phyloP scores from a whole-genome alignment of 805 yeast species.

The Teunomyces panamensis region DNA sequence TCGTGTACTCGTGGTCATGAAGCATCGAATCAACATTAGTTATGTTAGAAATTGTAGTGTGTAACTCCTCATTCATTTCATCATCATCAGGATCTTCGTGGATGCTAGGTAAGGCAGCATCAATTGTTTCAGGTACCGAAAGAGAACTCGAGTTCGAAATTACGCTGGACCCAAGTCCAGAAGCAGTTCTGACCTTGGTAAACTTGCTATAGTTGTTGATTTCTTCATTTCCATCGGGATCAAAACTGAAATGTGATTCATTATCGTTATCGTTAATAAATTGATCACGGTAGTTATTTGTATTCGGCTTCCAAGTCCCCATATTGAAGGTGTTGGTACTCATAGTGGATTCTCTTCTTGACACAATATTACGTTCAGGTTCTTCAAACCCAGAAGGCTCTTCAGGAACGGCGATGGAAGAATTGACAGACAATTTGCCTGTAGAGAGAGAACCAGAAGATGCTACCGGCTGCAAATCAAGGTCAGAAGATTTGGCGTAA shows the following conservation, averaged over 20 bases:
- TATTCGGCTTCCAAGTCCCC: slow-evolving; percentile 62
- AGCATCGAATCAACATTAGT: slow-evolving; percentile 23
- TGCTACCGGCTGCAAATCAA: slow-evolving; percentile 9
- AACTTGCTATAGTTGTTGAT: slow-evolving; percentile 27
- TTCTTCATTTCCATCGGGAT: slow-evolving; percentile 16
- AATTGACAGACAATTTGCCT: slow-evolving; percentile 16
- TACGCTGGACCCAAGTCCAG: slow-evolving; percentile 14
- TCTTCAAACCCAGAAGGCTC: neutral
- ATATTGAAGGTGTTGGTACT: slow-evolving; percentile 36
- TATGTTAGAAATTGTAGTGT: neutral
- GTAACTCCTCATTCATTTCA: slow-evolving; percentile 8
- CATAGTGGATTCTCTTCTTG: slow-evolving; percentile 34
- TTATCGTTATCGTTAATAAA: slow-evolving; percentile 45
- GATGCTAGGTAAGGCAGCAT: slow-evolving; percentile 36
- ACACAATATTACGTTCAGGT: neutral
- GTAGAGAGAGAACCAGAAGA: slow-evolving; percentile 17
- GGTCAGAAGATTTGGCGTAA: slow-evolving; percentile 1
- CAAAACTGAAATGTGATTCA: slow-evolving; percentile 30
- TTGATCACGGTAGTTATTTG: slow-evolving; percentile 46
- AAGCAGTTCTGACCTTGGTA: slow-evolving; percentile 24
- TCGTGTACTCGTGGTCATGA: slow-evolving; percentile 17
- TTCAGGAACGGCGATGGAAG: neutral
- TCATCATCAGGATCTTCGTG: slow-evolving; percentile 28
- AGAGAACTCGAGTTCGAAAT: slow-evolving; percentile 22
- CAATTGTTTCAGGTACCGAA: slow-evolving; percentile 42